These are phyloP conservation scores for Solanum verrucosum DNA, from an alignment of 257 asterid species.

Conservation along the genomic window DNA sequence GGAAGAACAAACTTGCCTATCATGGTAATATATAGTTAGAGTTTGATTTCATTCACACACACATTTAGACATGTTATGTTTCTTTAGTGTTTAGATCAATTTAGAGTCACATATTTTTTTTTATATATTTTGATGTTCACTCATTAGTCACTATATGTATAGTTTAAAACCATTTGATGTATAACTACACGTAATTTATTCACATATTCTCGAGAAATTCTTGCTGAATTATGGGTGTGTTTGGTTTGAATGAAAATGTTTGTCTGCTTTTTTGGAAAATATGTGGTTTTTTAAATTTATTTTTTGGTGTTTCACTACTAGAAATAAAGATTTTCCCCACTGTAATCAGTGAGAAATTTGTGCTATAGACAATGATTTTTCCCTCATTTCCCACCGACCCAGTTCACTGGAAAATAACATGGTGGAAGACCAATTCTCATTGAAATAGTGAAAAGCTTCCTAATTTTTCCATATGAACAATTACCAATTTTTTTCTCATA, in stretches of 20 bases:
- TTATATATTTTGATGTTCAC: not conserved
- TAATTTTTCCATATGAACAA: no score
- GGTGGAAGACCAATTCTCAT: no score
- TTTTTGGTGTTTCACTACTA: no score
- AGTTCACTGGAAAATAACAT: no score
- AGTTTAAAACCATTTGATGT: not conserved
- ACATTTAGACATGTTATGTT: not conserved
- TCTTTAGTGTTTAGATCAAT: not conserved
- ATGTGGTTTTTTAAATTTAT: no score
- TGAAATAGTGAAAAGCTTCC: no score
- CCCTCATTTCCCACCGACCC: no score
- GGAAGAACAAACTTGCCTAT: not conserved
- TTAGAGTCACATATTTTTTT: not conserved
- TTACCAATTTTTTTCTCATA: no score
- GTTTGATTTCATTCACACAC: not conserved
- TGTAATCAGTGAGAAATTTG: no score
- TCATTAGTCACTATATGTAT: not conserved
- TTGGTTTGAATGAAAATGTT: not conserved
- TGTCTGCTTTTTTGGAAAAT: no score
- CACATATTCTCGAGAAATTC: not conserved
- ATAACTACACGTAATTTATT: not conserved
- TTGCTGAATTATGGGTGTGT: not conserved
- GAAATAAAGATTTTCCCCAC: no score
- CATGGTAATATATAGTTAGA: not conserved
- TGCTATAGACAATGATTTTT: no score